Conservation (phyloP, 1,139 yeast genomes). For the Yamadazyma jaroonii region DNA sequence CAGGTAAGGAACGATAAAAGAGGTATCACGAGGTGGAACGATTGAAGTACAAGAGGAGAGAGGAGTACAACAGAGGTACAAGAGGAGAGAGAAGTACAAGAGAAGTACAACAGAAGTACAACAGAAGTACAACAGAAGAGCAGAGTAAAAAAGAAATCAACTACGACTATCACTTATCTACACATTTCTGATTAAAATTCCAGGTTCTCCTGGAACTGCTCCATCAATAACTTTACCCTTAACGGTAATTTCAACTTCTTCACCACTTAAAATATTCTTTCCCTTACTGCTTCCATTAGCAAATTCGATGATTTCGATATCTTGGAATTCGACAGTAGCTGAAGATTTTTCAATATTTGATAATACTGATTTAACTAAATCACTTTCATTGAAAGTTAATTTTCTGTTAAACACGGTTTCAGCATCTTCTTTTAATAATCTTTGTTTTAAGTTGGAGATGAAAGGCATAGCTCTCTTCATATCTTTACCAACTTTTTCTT, state of each 20-base stretch:
- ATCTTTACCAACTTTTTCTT: constrained; percentile 67
- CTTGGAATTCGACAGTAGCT: constrained; percentile 55
- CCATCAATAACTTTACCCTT: constrained; percentile 71
- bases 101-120: too few species aligned
- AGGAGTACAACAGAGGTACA: too few species aligned
- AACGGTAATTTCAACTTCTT: constrained; percentile 59
- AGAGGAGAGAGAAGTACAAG: too few species aligned
- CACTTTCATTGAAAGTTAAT: constrained; percentile 75
- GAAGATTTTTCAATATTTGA: constrained; percentile 63
- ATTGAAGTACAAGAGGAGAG: too few species aligned
- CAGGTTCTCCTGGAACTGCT: constrained; percentile 94
- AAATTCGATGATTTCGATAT: constrained; percentile 55
- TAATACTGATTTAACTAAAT: constrained; percentile 57
- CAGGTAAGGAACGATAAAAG: too few species aligned
- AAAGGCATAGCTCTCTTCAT: constrained; percentile 98
- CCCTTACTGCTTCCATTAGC: constrained; percentile 64
- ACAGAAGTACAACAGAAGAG: too few species aligned
- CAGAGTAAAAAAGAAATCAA: too few species aligned
- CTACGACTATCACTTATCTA: not conserved
- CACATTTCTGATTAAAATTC: constrained; percentile 69
- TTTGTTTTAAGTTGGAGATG: constrained; percentile 78
- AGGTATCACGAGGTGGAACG: too few species aligned
- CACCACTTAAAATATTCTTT: constrained; percentile 64
- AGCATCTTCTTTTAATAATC: constrained; percentile 67
- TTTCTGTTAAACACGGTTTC: constrained; percentile 83